Conservation (phyloP, 164 flowering plant genomes). For the Vitis vinifera region DNA sequence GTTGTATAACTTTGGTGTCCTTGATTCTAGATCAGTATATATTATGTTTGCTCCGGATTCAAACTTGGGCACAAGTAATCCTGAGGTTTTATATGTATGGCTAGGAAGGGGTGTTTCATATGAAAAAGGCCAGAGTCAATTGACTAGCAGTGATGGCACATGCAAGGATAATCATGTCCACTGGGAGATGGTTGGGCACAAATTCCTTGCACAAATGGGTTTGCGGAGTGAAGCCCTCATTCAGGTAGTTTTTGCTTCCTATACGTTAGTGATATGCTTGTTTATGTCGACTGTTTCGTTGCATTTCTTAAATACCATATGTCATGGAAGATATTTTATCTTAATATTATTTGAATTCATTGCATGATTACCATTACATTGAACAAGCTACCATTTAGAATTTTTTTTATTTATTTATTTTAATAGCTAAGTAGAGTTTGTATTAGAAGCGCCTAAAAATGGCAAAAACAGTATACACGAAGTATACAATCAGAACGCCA, state of each 20-base stretch:
- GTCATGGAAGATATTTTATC: too few species aligned
- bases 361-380: background rate
- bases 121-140: slow-evolving; percentile 18
- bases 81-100: slow-evolving; percentile 42
- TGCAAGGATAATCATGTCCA: slow-evolving; percentile 15
- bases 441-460: too few species aligned
- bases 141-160: slow-evolving; percentile 11
- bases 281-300: too few species aligned
- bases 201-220: slow-evolving; percentile 37
- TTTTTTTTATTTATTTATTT: background rate
- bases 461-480: too few species aligned
- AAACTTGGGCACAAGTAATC: slow-evolving; percentile 16
- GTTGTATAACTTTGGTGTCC: slow-evolving; percentile 20
- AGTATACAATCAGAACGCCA: too few species aligned
- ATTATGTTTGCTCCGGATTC: slow-evolving; percentile 29
- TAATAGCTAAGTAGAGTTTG: too few species aligned
- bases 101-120: slow-evolving; percentile 30
- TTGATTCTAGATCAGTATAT: slow-evolving; percentile 45
- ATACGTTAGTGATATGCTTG: background rate
- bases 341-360: background rate
- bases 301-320: too few species aligned
- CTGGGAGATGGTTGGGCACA: slow-evolving; percentile 31
- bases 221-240: slow-evolving; percentile 35
- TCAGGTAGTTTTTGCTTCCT: slow-evolving; percentile 36
- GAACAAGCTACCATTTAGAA: background rate